These are phyloP conservation scores for Elsinoe australis DNA, from an alignment of 2,329 filamentous ascomycete species.

Conservation along the genomic window DNA sequence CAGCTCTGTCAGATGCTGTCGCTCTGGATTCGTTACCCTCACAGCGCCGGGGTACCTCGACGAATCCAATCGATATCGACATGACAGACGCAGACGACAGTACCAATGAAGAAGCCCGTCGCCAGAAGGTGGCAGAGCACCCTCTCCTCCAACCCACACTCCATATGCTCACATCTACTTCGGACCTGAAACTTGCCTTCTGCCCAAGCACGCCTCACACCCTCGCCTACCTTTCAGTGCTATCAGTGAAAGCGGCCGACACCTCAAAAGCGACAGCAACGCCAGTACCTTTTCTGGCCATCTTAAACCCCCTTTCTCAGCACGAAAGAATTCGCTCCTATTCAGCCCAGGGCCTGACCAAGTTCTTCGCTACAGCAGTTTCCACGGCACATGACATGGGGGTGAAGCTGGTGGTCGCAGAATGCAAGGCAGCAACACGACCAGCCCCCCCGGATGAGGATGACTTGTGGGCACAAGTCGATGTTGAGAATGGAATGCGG, in stretches of 20 bases:
- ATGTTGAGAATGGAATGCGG: neutral
- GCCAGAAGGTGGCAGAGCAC: constrained; percentile 16
- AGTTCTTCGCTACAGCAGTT: constrained; percentile 54
- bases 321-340: constrained; percentile 65
- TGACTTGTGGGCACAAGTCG: neutral
- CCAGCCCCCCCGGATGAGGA: constrained; percentile 4
- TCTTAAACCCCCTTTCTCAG: constrained; percentile 58
- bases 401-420: constrained; percentile 37
- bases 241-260: constrained; percentile 35
- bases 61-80: constrained; percentile 10
- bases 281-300: constrained; percentile 40
- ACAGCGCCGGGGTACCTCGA: neutral
- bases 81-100: constrained; percentile 13
- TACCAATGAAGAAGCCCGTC: constrained; percentile 6
- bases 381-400: constrained; percentile 46
- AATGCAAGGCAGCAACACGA: constrained; percentile 27
- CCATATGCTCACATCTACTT: constrained; percentile 59
- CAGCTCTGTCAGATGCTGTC: constrained; percentile 40
- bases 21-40: neutral
- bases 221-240: constrained; percentile 59
- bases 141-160: constrained; percentile 57
- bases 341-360: constrained; percentile 64
- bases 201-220: constrained; percentile 68
- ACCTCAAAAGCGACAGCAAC: constrained; percentile 17
- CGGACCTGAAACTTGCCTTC: constrained; percentile 63